These are phyloP conservation scores for Fusarium napiforme DNA, from an alignment of 2,329 filamentous ascomycete species.

Conservation along the genomic window DNA sequence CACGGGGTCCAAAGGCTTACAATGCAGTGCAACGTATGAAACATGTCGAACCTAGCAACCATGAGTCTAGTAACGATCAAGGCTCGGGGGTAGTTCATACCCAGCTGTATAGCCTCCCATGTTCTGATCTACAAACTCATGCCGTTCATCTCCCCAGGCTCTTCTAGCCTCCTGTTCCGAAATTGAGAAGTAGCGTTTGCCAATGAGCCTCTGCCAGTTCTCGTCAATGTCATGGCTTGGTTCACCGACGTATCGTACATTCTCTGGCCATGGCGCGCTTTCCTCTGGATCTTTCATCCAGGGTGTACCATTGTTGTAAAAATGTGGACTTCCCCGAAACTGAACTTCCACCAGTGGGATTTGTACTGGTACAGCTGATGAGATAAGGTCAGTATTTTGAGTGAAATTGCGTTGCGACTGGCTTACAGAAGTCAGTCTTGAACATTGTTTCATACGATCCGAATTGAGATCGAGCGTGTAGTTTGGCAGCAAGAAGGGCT, in stretches of 20 bases:
- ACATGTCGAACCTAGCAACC: neutral
- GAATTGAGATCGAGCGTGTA: neutral
- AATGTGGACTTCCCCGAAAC: neutral
- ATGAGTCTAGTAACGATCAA: neutral
- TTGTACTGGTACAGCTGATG: neutral
- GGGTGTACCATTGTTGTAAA: neutral
- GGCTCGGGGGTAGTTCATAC: neutral
- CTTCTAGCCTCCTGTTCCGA: neutral
- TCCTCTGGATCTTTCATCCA: neutral
- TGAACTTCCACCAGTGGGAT: neutral
- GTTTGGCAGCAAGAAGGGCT: neutral
- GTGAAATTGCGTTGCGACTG: fast-evolving
- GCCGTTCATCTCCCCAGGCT: neutral
- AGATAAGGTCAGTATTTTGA: neutral
- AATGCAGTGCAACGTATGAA: neutral
- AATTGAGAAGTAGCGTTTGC: neutral
- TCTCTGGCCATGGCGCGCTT: neutral
- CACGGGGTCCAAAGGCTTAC: fast-evolving
- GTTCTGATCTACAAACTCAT: neutral
- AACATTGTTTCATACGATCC: neutral
- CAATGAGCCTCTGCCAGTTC: neutral
- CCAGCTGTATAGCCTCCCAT: neutral
- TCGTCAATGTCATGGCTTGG: neutral
- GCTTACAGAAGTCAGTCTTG: neutral
- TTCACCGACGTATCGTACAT: neutral